phyloP scores from a whole-genome alignment of 2,329 filamentous ascomycete genomes.

The Pseudocercospora fijiensis region DNA sequence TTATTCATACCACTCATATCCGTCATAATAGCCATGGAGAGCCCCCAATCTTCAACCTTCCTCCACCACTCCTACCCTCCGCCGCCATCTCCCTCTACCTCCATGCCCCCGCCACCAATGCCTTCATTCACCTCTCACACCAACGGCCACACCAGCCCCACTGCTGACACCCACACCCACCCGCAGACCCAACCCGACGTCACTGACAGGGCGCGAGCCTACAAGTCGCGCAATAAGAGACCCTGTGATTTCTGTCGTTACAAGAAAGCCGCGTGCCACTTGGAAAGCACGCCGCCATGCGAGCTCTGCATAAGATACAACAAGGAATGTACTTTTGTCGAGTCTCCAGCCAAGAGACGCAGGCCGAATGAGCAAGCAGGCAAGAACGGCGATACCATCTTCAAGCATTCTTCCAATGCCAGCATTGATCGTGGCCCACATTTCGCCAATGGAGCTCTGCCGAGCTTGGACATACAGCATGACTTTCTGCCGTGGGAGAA shows the following conservation, averaged over 20 bases:
- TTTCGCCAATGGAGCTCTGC: conserved; percentile 26
- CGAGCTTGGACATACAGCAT: conserved; percentile 31
- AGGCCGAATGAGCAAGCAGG: conserved; percentile 34
- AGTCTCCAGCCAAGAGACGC: conserved; percentile 39
- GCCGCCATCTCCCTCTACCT: conserved; percentile 14
- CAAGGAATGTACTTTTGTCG: conserved; percentile 49
- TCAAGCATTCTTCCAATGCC: conserved; percentile 22
- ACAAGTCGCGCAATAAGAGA: conserved; percentile 42
- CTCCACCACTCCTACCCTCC: conserved; percentile 11
- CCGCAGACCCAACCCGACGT: conserved; percentile 6
- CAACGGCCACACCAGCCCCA: conserved; percentile 16
- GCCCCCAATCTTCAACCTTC: conserved; percentile 3
- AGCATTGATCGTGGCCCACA: conserved; percentile 22
- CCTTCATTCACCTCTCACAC: conserved; percentile 21
- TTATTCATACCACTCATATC: conserved; percentile 3
- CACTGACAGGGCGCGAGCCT: conserved; percentile 37
- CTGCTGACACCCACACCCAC: conserved; percentile 3
- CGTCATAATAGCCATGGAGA: conserved; percentile 4
- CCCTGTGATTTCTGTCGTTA: conserved; percentile 51
- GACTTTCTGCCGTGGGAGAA: conserved; percentile 34
- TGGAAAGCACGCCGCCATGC: conserved; percentile 46
- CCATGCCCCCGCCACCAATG: conserved; percentile 23
- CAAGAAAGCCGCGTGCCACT: conserved; percentile 49
- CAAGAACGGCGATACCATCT: conserved; percentile 20
- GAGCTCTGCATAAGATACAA: conserved; percentile 46